Evolutionary conservation across 2,329 filamentous ascomycete species (phyloP), one percentile per base, ranked within the genome.

Genomic region (Corynespora cassiicola): DNA sequence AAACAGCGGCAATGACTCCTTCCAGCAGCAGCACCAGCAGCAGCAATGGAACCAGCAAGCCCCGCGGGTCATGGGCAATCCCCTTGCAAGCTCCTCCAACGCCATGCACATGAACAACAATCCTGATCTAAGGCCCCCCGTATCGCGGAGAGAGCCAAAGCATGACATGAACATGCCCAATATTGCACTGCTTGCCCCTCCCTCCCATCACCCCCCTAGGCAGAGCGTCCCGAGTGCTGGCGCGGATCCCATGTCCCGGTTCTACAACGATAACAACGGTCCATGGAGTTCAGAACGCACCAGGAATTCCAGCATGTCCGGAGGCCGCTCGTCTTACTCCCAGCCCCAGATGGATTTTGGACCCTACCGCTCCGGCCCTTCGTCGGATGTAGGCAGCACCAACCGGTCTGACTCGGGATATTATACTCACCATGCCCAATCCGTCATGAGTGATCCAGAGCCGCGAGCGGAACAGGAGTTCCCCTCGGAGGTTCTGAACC

Each of bases 401-500:
- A 47, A 36, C 27, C 32, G 43, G 26, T 58, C 58, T 18, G 65
- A 69, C 33, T 68, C 65, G 27, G 66, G 64, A 4, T 70, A 68
- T 27, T 37, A 52, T 6, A 63, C 64, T 14, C 48, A 55, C 8
- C 48, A 44, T 14, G 31, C 55, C 4, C 62, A 52, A 5, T 69
- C 66, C 12, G 45, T 65, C 14, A 40, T 59, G 3, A 63, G 64
- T 41, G 52, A 59, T 47, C 63, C 66, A 6, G 47, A 52, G 6
- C 47, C 47, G 4, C 45, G 38, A 7, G 6, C 30, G 6, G 39
- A 54, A n/a, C 59, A 61, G 28, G 48, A 60, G 3, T 11, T 61
- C 3, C 38, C 60, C 2, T 23, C 50, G 12, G 41, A 45, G 7
- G 27, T 61, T 7, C 36, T 54, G 6, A 27, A 36, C 4, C 47